Evolutionary conservation across 306 rosid genomes (phyloP), one percentile per base, ranked within the genome.

Genomic region (Lathyrus tuberosus): DNA sequence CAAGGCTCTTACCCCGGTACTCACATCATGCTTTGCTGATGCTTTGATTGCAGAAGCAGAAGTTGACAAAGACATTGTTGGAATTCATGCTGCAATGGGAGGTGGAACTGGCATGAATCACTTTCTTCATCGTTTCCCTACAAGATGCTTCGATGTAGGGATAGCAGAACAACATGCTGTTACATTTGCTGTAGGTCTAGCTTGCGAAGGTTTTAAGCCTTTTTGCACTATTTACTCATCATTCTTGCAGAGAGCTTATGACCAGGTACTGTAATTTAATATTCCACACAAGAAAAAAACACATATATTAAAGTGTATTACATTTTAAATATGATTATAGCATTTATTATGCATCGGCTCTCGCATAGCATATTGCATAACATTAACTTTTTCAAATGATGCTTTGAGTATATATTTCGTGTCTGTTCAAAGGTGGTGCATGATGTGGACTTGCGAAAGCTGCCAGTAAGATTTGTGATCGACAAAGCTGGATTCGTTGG

Each of bases 131-230:
- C 86, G 82, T 16, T 93, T 93, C 78, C 97, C 98, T 16, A 51
- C 87, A 20, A 85, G 97, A 77, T 93, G 98, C 83, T 93, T 93
- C 41, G 97, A 90, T 75, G 97, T 88, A 47, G 97, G 98, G 53
- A 93, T 93, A 77, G 98, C 97, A 46, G 97, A 93, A 79, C 97
- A 93, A 56, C 98, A 93, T 74, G 98, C 96, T n/a, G 94, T 93
- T 78, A 93, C 98, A 61, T 93, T 93, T 84, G 98, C 97, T 15
- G 98, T 94, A 2, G 98, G 98, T 72, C 79, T 93, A 53, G 91
- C 96, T 72, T 84, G 90, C 56, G 98, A 90, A 76, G 98, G 98
- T 22, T 54, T 93, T 18, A 90, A 93, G 83, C 97, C 97, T 16
- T 86, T 93, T 72, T 90, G 96, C 63, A 86, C 89, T 48, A 88